These are phyloP conservation scores for Nannizziopsis barbatae DNA, from an alignment of 2,329 filamentous ascomycete genomes.

Conservation along the genomic window DNA sequence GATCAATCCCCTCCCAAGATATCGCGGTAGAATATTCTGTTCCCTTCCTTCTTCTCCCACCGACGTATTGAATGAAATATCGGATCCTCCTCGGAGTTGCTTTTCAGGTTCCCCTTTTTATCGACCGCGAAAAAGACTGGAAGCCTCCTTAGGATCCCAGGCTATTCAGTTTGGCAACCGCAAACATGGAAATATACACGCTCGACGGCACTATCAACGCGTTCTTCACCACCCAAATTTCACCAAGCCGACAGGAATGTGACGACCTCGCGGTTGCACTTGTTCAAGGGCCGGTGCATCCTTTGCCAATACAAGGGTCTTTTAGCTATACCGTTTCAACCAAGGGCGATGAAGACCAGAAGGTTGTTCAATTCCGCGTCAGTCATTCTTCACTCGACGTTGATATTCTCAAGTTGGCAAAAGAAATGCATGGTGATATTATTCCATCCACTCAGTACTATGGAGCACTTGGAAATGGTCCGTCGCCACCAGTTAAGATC, in stretches of 20 bases:
- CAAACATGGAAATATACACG: constrained; percentile 2
- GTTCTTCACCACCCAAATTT: constrained; percentile 6
- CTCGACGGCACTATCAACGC: not conserved
- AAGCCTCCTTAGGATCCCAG: not conserved
- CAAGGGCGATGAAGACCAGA: constrained; percentile 1
- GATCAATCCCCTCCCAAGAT: no score
- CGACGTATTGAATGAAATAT: no score
- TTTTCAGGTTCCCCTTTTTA: no score
- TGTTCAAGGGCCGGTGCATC: constrained; percentile 4
- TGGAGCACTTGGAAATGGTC: constrained; percentile 5
- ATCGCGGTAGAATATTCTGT: no score
- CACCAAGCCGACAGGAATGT: constrained; percentile 9
- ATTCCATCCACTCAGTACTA: constrained; percentile 6
- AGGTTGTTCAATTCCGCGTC: constrained; percentile 10
- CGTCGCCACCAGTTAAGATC: constrained; percentile 1
- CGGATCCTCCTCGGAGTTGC: no score
- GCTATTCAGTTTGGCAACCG: not conserved
- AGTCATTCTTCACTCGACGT: constrained; percentile 7
- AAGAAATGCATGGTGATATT: constrained; percentile 8
- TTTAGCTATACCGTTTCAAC: constrained; percentile 12
- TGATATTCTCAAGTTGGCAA: constrained; percentile 2
- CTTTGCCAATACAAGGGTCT: constrained; percentile 8
- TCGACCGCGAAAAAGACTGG: no score
- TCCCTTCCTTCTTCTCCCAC: no score
- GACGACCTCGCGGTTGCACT: constrained; percentile 6